Evolutionary conservation across 2,329 filamentous ascomycete genomes (phyloP).

Genomic region (Rachicladosporium sp.): DNA sequence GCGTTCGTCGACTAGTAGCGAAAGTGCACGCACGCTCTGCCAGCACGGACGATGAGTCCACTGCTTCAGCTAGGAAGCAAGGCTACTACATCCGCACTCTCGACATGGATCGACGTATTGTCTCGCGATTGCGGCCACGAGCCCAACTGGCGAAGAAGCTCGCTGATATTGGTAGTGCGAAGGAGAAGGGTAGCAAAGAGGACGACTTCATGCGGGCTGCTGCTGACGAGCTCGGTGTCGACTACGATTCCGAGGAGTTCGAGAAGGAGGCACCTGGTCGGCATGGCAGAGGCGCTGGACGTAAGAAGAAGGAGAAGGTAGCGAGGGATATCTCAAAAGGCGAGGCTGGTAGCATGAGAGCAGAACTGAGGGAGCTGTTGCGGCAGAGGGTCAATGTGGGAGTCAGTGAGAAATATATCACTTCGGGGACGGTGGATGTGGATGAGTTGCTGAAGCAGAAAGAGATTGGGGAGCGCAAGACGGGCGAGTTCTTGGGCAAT

Average conservation of each 20-base stretch:
- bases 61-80: conserved; percentile 30
- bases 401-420: conserved; percentile 76
- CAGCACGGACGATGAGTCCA: conserved; percentile 28
- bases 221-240: conserved; percentile 84
- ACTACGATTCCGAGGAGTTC: conserved; percentile 84
- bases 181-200: conserved; percentile 73
- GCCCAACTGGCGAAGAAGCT: conserved; percentile 72
- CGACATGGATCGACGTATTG: conserved; percentile 69
- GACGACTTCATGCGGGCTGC: conserved; percentile 74
- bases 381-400: conserved; percentile 69
- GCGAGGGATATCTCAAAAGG: conserved; percentile 56
- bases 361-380: conserved; percentile 60
- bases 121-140: conserved; percentile 62
- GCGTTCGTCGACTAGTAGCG: conserved; percentile 68
- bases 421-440: conserved; percentile 72
- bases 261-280: conserved; percentile 49
- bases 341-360: conserved; percentile 57
- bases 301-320: conserved; percentile 63
- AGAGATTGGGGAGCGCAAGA: conserved; percentile 39
- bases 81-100: conserved; percentile 65
- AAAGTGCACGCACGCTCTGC: conserved; percentile 64
- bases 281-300: conserved; percentile 51
- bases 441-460: conserved; percentile 47
- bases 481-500: conserved; percentile 53
- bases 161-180: conserved; percentile 69